Base-by-base conservation (phyloP, 2,329 filamentous ascomycete species). In the Paramyrothecium sp. region DNA sequence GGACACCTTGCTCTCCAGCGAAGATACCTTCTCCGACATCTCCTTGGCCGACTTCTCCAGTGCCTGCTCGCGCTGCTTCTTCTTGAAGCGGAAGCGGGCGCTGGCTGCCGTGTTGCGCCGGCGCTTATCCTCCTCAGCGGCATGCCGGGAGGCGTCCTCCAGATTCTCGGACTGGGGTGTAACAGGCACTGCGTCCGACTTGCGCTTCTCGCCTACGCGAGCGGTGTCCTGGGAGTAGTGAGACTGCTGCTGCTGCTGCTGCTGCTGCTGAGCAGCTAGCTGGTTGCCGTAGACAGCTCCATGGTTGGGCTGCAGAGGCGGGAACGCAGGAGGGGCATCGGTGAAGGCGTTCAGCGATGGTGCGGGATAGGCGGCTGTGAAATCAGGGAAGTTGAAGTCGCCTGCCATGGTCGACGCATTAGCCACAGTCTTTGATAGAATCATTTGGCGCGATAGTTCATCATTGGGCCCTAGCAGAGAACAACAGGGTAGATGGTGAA, bases 31-130 rank as follows among this genome's bases (percentile, higher is more conserved):
- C 50, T 95, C 90, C 26, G 85, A 85, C 76, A 94, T 90, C 64
- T 96, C 92, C 74, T 92, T 92, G 66, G 91, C 88, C 3, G 86
- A 89, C 68, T 86, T 87, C 74, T 94, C 91, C 54, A 96, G 85
- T 10, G 90, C 89, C 73, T 93, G 90, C 78, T 96, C 92, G 53
- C 92, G 89, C 77, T 95, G 91, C 85, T 96, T 96, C 88, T 96
- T 96, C 86, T 96, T 96, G 71, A 95, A 87, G 58, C 92, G 89
- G 82, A 96, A 96, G 53, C 92, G 89, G 19, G 92, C 92, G 63
- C 89, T 92, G 56, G 92, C 92, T 33, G 92, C 92, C 2, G 92
- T 96, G 77, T 96, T 96, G 62, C 92, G 87, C 58, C 91, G 87
- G 53, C 92, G 89, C 78, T 96, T 96, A 72, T 96, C 92, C 75